These are phyloP conservation scores for Hyphodiscus hymeniophilus DNA, from an alignment of 495 filamentous ascomycete species.

Conservation along the genomic window DNA sequence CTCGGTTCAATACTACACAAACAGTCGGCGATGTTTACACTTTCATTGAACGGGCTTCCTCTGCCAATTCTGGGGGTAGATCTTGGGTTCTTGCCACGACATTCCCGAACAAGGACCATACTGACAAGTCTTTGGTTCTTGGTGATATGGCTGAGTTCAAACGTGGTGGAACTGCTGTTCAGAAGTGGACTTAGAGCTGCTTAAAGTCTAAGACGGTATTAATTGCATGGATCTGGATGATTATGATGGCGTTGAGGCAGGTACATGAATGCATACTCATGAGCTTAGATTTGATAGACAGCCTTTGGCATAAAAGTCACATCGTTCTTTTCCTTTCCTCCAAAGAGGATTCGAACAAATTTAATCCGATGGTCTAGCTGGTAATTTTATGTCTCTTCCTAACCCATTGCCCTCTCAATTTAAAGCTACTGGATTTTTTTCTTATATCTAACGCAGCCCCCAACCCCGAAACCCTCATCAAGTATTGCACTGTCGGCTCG, in stretches of 20 bases:
- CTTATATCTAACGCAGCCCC: too few relatives aligned
- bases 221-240: neutral
- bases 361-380: too few relatives aligned
- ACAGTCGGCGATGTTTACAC: conserved; percentile 87
- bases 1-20: conserved; percentile 85
- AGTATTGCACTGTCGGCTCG: too few relatives aligned
- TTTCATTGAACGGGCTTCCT: conserved; percentile 66
- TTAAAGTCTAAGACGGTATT: neutral
- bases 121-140: conserved; percentile 57
- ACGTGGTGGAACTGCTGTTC: conserved; percentile 69
- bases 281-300: conserved; percentile 6
- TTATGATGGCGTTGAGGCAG: neutral
- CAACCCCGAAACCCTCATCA: too few relatives aligned
- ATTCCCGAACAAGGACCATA: conserved; percentile 90
- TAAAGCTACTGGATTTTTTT: too few relatives aligned
- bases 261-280: neutral
- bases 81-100: conserved; percentile 86
- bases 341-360: too few relatives aligned
- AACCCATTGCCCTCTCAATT: too few relatives aligned
- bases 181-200: conserved; percentile 63
- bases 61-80: conserved; percentile 46
- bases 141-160: conserved; percentile 82
- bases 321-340: too few relatives aligned
- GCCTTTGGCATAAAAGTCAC: neutral
- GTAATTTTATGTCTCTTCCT: too few relatives aligned